These are phyloP conservation scores for Ballota nigra DNA, from an alignment of 257 asterid genomes.

Conservation along the genomic window DNA sequence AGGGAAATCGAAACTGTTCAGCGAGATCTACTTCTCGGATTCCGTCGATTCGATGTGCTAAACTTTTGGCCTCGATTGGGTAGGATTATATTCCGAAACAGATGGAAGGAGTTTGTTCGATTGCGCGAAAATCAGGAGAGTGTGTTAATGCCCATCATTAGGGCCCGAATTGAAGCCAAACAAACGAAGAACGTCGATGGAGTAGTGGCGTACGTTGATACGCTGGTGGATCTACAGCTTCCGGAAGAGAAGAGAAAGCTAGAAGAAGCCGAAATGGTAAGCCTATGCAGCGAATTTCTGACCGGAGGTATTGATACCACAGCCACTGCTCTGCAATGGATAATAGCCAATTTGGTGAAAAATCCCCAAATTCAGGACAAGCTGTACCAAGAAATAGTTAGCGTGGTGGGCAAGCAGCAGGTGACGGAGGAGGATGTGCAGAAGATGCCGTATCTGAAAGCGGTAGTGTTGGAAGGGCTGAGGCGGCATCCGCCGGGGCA, in stretches of 20 bases:
- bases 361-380: conserved; percentile 43
- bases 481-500: conserved; percentile 73
- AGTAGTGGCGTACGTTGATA: conserved; percentile 53
- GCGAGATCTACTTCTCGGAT: conserved; percentile 28
- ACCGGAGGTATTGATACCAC: conserved; percentile 68
- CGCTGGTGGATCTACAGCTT: conserved; percentile 37
- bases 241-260: conserved; percentile 57
- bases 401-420: conserved; percentile 15
- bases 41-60: conserved; percentile 37
- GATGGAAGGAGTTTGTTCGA: conserved; percentile 44
- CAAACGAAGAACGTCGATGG: background rate
- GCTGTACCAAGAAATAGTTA: conserved; percentile 46
- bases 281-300: conserved; percentile 56
- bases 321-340: conserved; percentile 64
- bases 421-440: conserved; percentile 52
- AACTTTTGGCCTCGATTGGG: conserved; percentile 49
- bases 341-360: conserved; percentile 67
- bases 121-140: conserved; percentile 42
- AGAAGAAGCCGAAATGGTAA: conserved; percentile 41
- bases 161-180: conserved; percentile 39
- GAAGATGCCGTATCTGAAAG: conserved; percentile 54
- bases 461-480: conserved; percentile 57
- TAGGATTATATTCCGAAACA: conserved; percentile 35
- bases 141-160: conserved; percentile 45
- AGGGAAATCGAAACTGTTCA: conserved; percentile 43